Evolutionary conservation across 75 land plant species (phyloP), one percentile per base, ranked within the genome.

Genomic region (Pseudotsuga menziesii): DNA sequence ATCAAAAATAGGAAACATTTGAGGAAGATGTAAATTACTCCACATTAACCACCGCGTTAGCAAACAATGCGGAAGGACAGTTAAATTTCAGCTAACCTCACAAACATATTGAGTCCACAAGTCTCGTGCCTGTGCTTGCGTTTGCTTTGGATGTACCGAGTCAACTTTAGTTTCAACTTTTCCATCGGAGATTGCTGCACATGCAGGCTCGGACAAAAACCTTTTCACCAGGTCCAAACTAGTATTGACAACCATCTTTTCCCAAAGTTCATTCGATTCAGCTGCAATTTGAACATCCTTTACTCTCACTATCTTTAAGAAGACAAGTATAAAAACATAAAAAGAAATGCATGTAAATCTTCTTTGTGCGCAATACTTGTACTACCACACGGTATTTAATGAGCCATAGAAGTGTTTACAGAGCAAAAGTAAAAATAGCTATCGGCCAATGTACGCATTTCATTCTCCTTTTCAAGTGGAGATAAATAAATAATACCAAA

Each of bases 51-150:
- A 41, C 8, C 48, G 2, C 35, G 22, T 41, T 11, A 39, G 4
- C 39, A 69, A 5, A 39, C 19, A 19, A 39, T 22, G n/a, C 17
- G 64, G 9, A 61, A 19, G 3, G 23, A 19, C 12, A 69, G 20
- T 17, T n/a, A 13, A 48, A 48, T 48, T 48, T 19, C 36, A 61
- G 16, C 44, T 35, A 35, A 91, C 93, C 93, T 91, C 76, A 56
- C 93, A 91, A 13, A 84, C 58, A 78, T 85, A 80, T 72, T 83
- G 93, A 57, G 91, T 88, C 93, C 93, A 91, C 75, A 91, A 81
- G 71, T 91, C 91, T 74, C 84, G 85, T 19, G 77, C 41, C 17
- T 20, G 61, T 60, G 20, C 61, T 60, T 19, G 54, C 12, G 11
- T 11, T 73, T 13, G 9, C 72, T 77, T 48, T 76, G 64, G 35